Base-by-base conservation (phyloP, 139 green algal genomes). In the Gonium pectorale region DNA sequence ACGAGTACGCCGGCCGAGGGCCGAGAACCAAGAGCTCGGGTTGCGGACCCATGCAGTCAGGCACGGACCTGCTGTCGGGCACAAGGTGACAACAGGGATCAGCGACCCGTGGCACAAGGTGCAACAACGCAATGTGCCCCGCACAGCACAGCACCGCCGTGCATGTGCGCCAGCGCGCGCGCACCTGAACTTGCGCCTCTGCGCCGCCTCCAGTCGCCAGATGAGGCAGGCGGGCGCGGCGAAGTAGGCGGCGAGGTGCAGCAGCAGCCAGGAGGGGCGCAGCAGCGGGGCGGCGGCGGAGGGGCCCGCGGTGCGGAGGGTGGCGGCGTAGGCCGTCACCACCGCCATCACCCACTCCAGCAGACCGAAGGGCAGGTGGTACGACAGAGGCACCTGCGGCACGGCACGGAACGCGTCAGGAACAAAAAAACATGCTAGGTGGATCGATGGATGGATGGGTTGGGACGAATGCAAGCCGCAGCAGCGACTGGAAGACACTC, bases 301-400 rank as follows among this genome's bases (percentile, higher is more conserved):
- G 19, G 60, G 41, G 41, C 74, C 74, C 74, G 44, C 38, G 38
- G 60, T 73, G 43, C 75, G 62, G 60, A 17, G 17, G 26, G 75
- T 73, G 41, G 41, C 75, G 7, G 37, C 31, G 24, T 43, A 40
- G 19, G 75, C 59, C 9, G 60, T 46, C 24, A 6, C 40, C 40
- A 72, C 60, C 37, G 75, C 75, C 21, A 83, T 5, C 5, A 8
- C 8, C 75, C 75, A 71, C 43, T 83, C 75, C 60, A 63, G n/a
- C 75, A 83, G 43, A 27, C 60, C 60, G 41, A 72, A 72, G 3
- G 60, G 43, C 26, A 72, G 29, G 2, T 83, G 59, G 1, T 60
- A 26, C 7, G 35, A 35, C 37, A 83, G 60, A 29, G 75, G 75
- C 37, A 83, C 59, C 75, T 83, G 75, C 31, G 31, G 43, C 8